These are phyloP conservation scores for Penicillium daleae DNA, from an alignment of 495 filamentous ascomycete genomes.

Conservation along the genomic window DNA sequence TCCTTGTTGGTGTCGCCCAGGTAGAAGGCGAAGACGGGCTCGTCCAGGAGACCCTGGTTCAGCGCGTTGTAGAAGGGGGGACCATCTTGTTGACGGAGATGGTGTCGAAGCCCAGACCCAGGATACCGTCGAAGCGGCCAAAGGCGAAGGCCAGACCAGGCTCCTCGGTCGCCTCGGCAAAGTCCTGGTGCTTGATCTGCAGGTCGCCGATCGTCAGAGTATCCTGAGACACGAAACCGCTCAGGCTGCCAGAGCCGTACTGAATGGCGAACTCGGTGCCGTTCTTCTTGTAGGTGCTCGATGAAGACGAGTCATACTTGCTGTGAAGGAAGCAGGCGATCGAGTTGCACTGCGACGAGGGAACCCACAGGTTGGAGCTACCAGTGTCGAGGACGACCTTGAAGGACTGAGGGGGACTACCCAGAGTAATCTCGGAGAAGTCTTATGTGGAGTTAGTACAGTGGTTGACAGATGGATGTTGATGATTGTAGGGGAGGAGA, in stretches of 20 bases:
- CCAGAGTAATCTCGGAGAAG: constrained; percentile 94
- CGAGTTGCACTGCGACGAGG: constrained; percentile 84
- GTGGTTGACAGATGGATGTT: neutral
- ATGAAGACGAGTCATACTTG: constrained; percentile 92
- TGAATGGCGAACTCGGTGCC: constrained; percentile 90
- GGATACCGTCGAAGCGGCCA: constrained; percentile 95
- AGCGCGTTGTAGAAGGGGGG: constrained; percentile 97
- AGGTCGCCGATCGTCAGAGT: constrained; percentile 85
- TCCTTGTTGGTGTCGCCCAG: constrained; percentile 75
- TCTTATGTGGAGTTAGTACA: constrained; percentile 58
- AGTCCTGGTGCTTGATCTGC: constrained; percentile 82
- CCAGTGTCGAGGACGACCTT: constrained; percentile 99
- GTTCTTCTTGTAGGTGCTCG: constrained; percentile 92
- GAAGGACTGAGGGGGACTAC: constrained; percentile 90
- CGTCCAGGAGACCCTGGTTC: constrained; percentile 84
- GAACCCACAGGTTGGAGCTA: constrained; percentile 99
- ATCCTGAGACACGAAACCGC: constrained; percentile 92
- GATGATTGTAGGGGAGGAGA: neutral
- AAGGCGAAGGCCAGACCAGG: constrained; percentile 98
- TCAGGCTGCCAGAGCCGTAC: constrained; percentile 94
- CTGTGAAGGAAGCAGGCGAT: constrained; percentile 98
- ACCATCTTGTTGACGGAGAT: constrained; percentile 95
- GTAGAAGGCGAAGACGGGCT: constrained; percentile 96
- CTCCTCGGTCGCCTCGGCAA: constrained; percentile 93
- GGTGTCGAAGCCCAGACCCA: constrained; percentile 91